Percentiles rank a stretch among this genome's conserved stretches.
These are phyloP conservation scores for Drechslerella coelobrocha DNA, from an alignment of 2,329 filamentous ascomycete genomes.

Conservation along the genomic window DNA sequence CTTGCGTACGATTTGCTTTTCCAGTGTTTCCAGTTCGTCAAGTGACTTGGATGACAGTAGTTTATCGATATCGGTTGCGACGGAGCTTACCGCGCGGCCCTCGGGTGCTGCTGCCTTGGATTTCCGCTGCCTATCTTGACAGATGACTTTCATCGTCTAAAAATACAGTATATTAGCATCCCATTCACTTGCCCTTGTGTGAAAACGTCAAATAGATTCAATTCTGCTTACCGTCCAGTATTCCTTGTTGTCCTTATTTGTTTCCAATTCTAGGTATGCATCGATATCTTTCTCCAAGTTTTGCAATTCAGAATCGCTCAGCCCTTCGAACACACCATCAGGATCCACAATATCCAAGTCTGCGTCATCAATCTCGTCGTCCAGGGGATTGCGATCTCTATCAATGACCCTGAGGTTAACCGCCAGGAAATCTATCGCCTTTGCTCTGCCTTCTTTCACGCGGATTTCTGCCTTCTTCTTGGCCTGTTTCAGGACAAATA, in stretches of 20 bases:
- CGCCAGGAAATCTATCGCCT: slow-evolving; percentile 90
- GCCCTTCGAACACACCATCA: slow-evolving; percentile 76
- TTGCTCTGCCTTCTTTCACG: slow-evolving; percentile 86
- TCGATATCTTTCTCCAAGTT: slow-evolving; percentile 83
- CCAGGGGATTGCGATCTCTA: slow-evolving; percentile 75
- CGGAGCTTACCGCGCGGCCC: slow-evolving; percentile 78
- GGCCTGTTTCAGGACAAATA: slow-evolving; percentile 92
- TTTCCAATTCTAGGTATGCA: slow-evolving; percentile 82
- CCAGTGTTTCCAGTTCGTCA: slow-evolving; percentile 83
- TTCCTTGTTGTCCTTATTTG: slow-evolving; percentile 75
- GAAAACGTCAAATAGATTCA: too few relatives aligned
- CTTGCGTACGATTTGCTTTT: slow-evolving; percentile 85
- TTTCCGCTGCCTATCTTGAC: slow-evolving; percentile 75
- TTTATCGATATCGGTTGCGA: slow-evolving; percentile 85
- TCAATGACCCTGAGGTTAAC: slow-evolving; percentile 91
- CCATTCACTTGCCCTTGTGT: too few relatives aligned
- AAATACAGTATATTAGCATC: slow-evolving; percentile 34
- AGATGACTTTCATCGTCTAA: slow-evolving; percentile 81
- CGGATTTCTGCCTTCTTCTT: slow-evolving; percentile 98
- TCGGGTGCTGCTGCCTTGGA: slow-evolving; percentile 67
- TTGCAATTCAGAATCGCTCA: slow-evolving; percentile 71
- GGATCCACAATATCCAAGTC: slow-evolving; percentile 83
- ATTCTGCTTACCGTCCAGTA: slow-evolving; percentile 74
- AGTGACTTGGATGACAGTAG: slow-evolving; percentile 84
- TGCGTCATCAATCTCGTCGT: slow-evolving; percentile 79